These are phyloP conservation scores for Nakaseomyces kungkrabaensis DNA, from an alignment of 1,139 yeast genomes.

Conservation along the genomic window DNA sequence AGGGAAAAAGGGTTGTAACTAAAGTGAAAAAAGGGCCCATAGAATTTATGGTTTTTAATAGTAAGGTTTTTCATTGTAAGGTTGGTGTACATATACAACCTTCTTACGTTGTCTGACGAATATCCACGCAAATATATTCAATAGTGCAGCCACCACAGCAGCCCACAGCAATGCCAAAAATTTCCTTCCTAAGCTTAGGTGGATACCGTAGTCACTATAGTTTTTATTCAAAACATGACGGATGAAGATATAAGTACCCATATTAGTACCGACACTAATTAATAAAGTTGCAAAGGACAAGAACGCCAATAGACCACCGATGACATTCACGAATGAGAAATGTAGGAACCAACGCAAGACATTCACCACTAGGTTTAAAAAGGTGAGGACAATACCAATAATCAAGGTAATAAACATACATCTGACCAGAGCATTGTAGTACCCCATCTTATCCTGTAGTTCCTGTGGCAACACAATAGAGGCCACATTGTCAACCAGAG, in stretches of 20 bases:
- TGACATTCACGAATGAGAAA: slow-evolving; percentile 14
- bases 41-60: not conserved
- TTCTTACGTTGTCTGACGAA: slow-evolving; percentile 14
- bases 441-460: slow-evolving; percentile 17
- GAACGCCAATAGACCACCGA: slow-evolving; percentile 18
- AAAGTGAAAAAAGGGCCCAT: not conserved
- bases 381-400: slow-evolving; percentile 21
- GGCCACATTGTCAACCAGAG: slow-evolving; percentile 16
- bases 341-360: slow-evolving; percentile 20
- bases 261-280: slow-evolving; percentile 23
- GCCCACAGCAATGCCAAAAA: slow-evolving; percentile 25
- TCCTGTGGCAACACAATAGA: slow-evolving; percentile 17
- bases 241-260: slow-evolving; percentile 22
- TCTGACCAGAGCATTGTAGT: slow-evolving; percentile 20
- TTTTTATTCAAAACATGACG: slow-evolving; percentile 14
- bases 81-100: slow-evolving; percentile 6
- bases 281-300: slow-evolving; percentile 16
- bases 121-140: slow-evolving; percentile 19
- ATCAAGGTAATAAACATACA: slow-evolving; percentile 24
- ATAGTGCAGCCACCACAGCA: slow-evolving; percentile 18
- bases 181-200: slow-evolving; percentile 16
- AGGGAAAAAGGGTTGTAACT: not conserved
- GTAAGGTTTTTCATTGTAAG: slow-evolving; percentile 1
- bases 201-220: slow-evolving; percentile 20
- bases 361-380: slow-evolving; percentile 15